Evolutionary conservation across 2,329 filamentous ascomycete genomes (phyloP).

Genomic region (Emmonsia crescens): DNA sequence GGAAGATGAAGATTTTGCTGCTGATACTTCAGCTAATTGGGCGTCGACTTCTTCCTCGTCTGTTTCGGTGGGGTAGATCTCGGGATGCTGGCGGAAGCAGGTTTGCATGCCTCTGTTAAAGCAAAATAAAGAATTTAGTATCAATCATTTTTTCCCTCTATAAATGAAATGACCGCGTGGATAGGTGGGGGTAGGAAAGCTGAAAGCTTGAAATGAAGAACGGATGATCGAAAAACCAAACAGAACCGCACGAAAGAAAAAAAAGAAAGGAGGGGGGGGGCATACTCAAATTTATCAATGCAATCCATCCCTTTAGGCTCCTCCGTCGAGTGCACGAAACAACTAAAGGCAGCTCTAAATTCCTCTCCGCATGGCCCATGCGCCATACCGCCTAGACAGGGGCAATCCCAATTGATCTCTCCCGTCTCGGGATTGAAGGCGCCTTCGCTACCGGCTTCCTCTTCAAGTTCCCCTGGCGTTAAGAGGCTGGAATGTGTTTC

Average conservation of each 20-base stretch:
- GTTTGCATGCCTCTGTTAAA: conserved; percentile 78
- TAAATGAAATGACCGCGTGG: neutral
- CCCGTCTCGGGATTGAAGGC: conserved; percentile 98
- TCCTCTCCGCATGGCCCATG: conserved; percentile 90
- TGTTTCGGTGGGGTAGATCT: conserved; percentile 82
- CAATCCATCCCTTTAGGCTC: conserved; percentile 98
- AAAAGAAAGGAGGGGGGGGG: neutral
- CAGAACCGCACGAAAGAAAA: neutral
- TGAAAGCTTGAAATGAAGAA: neutral
- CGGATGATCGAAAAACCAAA: neutral
- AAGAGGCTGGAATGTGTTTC: conserved; percentile 12
- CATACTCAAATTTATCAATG: conserved; percentile 93
- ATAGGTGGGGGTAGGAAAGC: too few relatives aligned
- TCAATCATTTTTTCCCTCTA: too few relatives aligned
- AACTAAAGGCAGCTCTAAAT: conserved; percentile 93
- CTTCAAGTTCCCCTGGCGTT: conserved; percentile 50
- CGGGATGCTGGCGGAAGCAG: conserved; percentile 87
- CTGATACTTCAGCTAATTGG: conserved; percentile 22
- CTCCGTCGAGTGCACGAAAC: conserved; percentile 89
- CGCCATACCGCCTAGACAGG: conserved; percentile 94
- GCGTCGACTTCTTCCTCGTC: conserved; percentile 50
- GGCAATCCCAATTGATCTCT: conserved; percentile 99
- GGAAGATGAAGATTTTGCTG: conserved; percentile 11
- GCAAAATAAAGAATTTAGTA: conserved; percentile 15
- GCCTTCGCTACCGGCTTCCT: conserved; percentile 75